Base-by-base conservation (phyloP, 2,329 filamentous ascomycete species). In the Colletotrichum filicis region DNA sequence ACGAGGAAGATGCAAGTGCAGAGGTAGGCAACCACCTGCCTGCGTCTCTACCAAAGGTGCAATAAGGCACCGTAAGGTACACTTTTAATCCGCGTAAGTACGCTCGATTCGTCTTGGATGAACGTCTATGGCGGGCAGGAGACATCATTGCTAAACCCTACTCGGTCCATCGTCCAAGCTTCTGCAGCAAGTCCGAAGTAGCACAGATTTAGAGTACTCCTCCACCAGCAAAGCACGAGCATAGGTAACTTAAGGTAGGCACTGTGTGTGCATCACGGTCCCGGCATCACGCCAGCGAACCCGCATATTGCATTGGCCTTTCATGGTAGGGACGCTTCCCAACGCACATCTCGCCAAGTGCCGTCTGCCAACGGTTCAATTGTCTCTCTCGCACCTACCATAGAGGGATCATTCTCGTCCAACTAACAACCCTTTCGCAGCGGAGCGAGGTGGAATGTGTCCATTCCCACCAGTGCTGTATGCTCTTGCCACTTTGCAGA, bases 211-310 rank as follows among this genome's bases (percentile, higher is more conserved):
- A 19, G 14, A 19, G 14, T 24, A 28, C 56, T 19, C 56, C 12
- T 58, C 32, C 55, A 58, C 26, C 22, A 30, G 26, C 55, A 58
- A 32, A 37, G 57, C 57, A 59, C 58, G 32, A 57, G 32, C 32
- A 30, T 3, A 37, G 30, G 30, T 32, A 35, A 11, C 32, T 35
- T 4, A 12, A 35, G 32, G 32, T 35, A 35, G 32, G 32, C 32
- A 35, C 32, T 35, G 32, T 11, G 32, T 35, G 32, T 63, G 65
- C 65, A 72, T 58, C 69, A 68, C 68, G 61, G 46, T 64, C 55
- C 61, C 60, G 56, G 55, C 55, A 70, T 59, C 53, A 70, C 61
- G 62, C 55, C 60, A 59, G 42, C 30, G 30, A 26, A 66, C 28
- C 19, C 52, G 62, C 55, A 49, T 28, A 32, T 68, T 30, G 1